Evolutionary conservation across 2,329 filamentous ascomycete species (phyloP).

Genomic region (Neoarthrinium moseri): DNA sequence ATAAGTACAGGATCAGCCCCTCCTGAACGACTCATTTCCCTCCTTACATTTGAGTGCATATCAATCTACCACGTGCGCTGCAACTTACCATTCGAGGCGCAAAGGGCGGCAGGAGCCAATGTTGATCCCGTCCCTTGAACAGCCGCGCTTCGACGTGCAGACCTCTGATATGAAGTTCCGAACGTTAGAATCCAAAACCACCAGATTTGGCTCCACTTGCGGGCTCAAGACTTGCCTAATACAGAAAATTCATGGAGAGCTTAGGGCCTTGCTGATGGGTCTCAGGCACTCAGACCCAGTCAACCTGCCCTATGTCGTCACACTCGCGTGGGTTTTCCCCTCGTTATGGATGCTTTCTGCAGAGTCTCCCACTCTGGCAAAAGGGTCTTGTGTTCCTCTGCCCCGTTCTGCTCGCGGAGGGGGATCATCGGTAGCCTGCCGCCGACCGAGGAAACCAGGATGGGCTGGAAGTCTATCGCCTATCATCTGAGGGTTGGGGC

Average conservation of each 20-base stretch:
- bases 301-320: slow-evolving; percentile 6
- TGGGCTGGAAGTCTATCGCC: too few species aligned
- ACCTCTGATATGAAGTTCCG: slow-evolving; percentile 2
- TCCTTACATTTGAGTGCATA: not conserved
- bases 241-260: slow-evolving; percentile 1
- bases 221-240: slow-evolving; percentile 6
- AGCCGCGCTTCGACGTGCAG: slow-evolving; percentile 2
- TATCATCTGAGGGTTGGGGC: too few species aligned
- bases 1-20: slow-evolving; percentile 25
- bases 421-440: too few species aligned
- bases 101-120: slow-evolving; percentile 7
- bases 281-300: not conserved
- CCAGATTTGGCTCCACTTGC: not conserved
- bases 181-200: not conserved
- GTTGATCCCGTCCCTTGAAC: not conserved
- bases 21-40: slow-evolving; percentile 9
- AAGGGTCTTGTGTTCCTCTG: too few species aligned
- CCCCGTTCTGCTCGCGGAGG: too few species aligned
- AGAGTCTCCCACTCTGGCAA: too few species aligned
- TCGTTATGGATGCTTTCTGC: too few species aligned
- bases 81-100: not conserved
- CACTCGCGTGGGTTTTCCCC: too few species aligned
- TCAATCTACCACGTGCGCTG: not conserved
- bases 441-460: too few species aligned
- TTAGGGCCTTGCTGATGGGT: slow-evolving; percentile 1